Base-by-base conservation (phyloP, 306 rosid genomes). In the Bauhinia variegata region DNA sequence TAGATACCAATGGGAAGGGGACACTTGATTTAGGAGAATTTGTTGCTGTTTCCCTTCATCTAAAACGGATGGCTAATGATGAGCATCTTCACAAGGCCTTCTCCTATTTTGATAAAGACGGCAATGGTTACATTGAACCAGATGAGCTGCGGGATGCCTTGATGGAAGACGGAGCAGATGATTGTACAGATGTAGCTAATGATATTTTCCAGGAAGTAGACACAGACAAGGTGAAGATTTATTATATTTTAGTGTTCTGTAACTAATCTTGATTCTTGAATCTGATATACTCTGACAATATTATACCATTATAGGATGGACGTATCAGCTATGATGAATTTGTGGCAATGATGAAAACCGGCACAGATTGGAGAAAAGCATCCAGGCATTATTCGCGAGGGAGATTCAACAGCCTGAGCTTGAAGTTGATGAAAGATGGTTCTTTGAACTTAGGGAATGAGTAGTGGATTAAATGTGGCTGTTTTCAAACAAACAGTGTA, bases 291-390 rank as follows among this genome's bases (percentile, higher is more conserved):
- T 60, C 78, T 70, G 76, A 78, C 52, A 67, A 54, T 63, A 19
- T 54, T 52, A 51, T 66, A 30, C 36, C 42, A 54, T 63, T 75
- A 60, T 85, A 93, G 99, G 99, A 93, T 38, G 99, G 99, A 15
- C 88, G 67, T 39, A 93, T 93, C 74, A 93, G 99, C 88, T 93
- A 90, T 30, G 97, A 93, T 8, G 99, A 93, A 81, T 93, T 93
- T 58, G 89, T 82, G 46, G 90, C 99, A 4, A 93, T 93, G 99
- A 93, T 93, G 99, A 93, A 88, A 78, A 93, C 99, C 0, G 99
- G 99, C 55, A 93, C 99, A 5, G 99, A 93, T 80, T 93, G 99
- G 99, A 90, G 99, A 84, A 93, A 93, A 75, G 99, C 99, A 5
- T 93, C 99, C 56, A 78, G 99, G 68, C 99, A 93, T 84, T 93